phyloP scores from a whole-genome alignment of 306 rosid species.

The Canavalia gladiata region DNA sequence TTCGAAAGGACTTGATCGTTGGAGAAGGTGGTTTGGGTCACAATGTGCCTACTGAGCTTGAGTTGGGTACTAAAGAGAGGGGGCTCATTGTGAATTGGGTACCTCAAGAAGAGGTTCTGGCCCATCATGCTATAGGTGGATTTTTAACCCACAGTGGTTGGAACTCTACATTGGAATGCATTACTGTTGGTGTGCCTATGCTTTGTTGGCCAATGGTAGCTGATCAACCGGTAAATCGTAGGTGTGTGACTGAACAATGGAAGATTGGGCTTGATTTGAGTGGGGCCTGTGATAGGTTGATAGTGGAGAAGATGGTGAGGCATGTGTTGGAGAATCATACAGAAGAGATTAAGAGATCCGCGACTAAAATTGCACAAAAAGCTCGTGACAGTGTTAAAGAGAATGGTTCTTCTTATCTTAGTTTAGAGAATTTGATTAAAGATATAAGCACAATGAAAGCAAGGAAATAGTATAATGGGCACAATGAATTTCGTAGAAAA shows the following conservation, averaged over 20 bases:
- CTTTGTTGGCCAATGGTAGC: constrained; percentile 35
- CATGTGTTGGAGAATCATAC: constrained; percentile 37
- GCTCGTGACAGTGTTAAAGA: constrained; percentile 9
- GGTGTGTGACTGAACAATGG: constrained; percentile 55
- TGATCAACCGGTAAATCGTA: constrained; percentile 49
- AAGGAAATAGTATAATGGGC: not conserved
- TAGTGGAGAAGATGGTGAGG: constrained; percentile 44
- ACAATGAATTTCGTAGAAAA: no score
- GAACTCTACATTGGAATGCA: constrained; percentile 56
- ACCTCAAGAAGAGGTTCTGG: constrained; percentile 50
- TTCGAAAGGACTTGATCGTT: not conserved
- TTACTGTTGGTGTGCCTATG: constrained; percentile 52
- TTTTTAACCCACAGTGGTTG: constrained; percentile 53
- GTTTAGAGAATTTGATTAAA: constrained; percentile 27
- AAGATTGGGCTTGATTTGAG: constrained; percentile 43
- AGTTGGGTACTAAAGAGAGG: constrained; percentile 38
- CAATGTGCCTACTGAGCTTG: constrained; percentile 9
- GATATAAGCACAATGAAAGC: constrained; percentile 7
- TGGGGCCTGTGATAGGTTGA: constrained; percentile 25
- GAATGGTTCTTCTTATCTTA: constrained; percentile 41
- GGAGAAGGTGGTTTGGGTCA: not conserved
- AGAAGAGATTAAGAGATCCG: constrained; percentile 37
- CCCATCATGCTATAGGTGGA: constrained; percentile 53
- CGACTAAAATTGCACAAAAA: constrained; percentile 9
- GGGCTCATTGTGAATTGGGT: constrained; percentile 56